phyloP scores from a whole-genome alignment of 1,284 basidiomycete genomes.

The Macrocystidia cucumis region DNA sequence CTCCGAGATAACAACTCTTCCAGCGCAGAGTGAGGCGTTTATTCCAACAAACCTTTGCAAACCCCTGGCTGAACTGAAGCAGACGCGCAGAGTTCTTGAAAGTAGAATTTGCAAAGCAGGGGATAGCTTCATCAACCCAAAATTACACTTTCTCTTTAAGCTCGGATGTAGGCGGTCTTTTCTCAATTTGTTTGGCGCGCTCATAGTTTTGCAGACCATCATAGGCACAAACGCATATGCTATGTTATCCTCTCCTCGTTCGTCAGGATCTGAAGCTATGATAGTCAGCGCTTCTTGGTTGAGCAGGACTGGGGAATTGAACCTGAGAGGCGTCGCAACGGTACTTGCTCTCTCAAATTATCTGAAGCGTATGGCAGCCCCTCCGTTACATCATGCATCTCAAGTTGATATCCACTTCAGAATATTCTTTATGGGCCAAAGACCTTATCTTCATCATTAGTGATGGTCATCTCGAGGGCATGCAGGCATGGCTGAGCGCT shows the following conservation, averaged over 20 bases:
- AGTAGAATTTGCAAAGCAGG: constrained; percentile 60
- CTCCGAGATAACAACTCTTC: constrained; percentile 59
- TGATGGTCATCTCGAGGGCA: constrained; percentile 86
- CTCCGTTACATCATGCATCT: not conserved
- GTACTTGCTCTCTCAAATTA: constrained; percentile 80
- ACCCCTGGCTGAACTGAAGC: constrained; percentile 6
- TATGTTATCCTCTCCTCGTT: constrained; percentile 74
- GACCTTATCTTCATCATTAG: constrained; percentile 89
- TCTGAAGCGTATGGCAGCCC: constrained; percentile 58
- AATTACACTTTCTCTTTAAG: constrained; percentile 50
- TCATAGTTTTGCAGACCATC: constrained; percentile 14
- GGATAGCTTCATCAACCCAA: constrained; percentile 64
- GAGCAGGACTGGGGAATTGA: constrained; percentile 61
- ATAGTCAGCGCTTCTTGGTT: constrained; percentile 87
- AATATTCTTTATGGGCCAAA: constrained; percentile 88
- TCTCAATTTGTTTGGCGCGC: not conserved
- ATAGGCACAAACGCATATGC: constrained; percentile 80
- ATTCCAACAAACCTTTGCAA: not conserved
- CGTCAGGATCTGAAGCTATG: constrained; percentile 87
- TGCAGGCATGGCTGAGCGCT: constrained; percentile 84
- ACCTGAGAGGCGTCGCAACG: constrained; percentile 82
- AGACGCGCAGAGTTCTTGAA: constrained; percentile 58
- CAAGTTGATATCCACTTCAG: constrained; percentile 28
- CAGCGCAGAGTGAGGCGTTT: constrained; percentile 54
- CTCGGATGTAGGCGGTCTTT: constrained; percentile 30